Conservation (phyloP, 2,329 filamentous ascomycete species). For the Penicillium sp. region DNA sequence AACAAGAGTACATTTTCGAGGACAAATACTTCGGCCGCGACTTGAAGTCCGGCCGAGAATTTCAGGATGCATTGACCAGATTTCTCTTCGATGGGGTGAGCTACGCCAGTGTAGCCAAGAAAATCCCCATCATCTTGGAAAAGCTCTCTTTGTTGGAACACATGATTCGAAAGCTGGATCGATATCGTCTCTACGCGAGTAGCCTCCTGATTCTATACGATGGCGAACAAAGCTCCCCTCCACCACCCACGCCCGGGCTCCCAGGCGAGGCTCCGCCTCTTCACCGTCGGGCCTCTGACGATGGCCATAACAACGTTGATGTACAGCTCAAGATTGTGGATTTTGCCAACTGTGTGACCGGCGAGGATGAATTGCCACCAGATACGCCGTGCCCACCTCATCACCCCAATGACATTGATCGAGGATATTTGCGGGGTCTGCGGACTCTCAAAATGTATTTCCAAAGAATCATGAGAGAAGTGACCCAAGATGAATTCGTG, state of each 20-base stretch:
- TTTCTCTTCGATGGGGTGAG: constrained; percentile 90
- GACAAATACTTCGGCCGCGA: constrained; percentile 96
- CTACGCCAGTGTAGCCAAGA: constrained; percentile 69
- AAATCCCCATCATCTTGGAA: constrained; percentile 79
- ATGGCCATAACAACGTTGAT: constrained; percentile 34
- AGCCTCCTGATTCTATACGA: constrained; percentile 95
- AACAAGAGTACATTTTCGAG: constrained; percentile 83
- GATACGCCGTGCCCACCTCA: constrained; percentile 68
- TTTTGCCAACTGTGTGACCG: constrained; percentile 95
- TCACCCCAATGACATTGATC: constrained; percentile 73
- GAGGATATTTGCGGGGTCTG: constrained; percentile 82
- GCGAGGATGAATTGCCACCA: constrained; percentile 61
- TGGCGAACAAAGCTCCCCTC: constrained; percentile 49
- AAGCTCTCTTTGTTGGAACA: constrained; percentile 78
- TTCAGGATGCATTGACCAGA: constrained; percentile 77
- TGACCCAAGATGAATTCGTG: constrained; percentile 46
- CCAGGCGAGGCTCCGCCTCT: constrained; percentile 29
- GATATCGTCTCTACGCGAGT: constrained; percentile 92
- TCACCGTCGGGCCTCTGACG: constrained; percentile 29
- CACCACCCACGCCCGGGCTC: constrained; percentile 15
- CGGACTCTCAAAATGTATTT: constrained; percentile 77
- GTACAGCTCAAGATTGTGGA: constrained; percentile 93
- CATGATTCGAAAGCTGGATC: constrained; percentile 71
- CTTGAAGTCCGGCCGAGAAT: constrained; percentile 79
- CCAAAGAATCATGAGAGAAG: constrained; percentile 75